phyloP scores from a whole-genome alignment of 2,329 filamentous ascomycete genomes.

The Emergomyces orientalis region DNA sequence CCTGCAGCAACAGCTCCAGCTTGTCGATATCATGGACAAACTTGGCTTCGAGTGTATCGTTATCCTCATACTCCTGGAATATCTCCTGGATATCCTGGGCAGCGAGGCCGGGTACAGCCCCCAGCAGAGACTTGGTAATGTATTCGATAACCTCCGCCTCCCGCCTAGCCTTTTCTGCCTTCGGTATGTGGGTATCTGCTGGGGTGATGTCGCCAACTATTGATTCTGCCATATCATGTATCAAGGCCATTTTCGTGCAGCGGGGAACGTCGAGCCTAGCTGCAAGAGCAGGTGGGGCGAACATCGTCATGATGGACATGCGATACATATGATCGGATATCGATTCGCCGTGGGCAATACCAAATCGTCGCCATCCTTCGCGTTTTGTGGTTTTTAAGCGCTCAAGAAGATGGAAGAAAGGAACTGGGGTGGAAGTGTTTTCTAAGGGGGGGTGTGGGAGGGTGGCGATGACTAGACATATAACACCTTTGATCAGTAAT shows the following conservation, averaged over 20 bases:
- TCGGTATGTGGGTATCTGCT: constrained; percentile 65
- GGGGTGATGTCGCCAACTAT: constrained; percentile 96
- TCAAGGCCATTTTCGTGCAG: constrained; percentile 89
- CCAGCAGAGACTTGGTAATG: constrained; percentile 63
- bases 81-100: constrained; percentile 62
- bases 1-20: constrained; percentile 88
- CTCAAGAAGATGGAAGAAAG: constrained; percentile 92
- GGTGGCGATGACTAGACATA: constrained; percentile 49
- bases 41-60: constrained; percentile 67
- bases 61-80: constrained; percentile 95
- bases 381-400: constrained; percentile 92
- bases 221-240: constrained; percentile 96
- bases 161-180: constrained; percentile 78
- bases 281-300: constrained; percentile 67
- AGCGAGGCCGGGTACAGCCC: constrained; percentile 61
- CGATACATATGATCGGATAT: constrained; percentile 99
- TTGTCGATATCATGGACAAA: constrained; percentile 98
- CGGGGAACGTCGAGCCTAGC: constrained; percentile 63
- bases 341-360: constrained; percentile 67
- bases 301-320: constrained; percentile 93
- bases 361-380: constrained; percentile 89
- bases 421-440: constrained; percentile 61
- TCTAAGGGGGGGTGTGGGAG: constrained; percentile 53
- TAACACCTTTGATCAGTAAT: too few species aligned
- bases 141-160: constrained; percentile 90